Evolutionary conservation across 169 alveolate species (phyloP), one percentile per base, ranked within the genome.

Genomic region (Eimeria sp.): DNA sequence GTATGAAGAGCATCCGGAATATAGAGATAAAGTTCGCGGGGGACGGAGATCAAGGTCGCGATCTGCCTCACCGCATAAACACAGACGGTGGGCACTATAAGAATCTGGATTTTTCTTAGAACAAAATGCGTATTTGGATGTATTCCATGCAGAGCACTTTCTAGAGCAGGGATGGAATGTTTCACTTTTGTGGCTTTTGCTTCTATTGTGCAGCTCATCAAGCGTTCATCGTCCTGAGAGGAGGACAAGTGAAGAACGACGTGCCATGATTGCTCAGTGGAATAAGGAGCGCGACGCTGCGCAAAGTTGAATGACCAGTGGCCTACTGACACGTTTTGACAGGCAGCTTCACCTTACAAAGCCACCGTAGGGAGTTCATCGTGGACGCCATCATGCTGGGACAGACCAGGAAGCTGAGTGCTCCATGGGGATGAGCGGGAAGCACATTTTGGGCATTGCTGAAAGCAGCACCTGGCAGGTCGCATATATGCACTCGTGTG

Each of bases 1-100:
- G 99, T 99, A 99, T 97, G 99, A 98, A 60, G 99, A 99, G 62
- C 99, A 99, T 90, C 99, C 99, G 30, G 99, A 99, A 93, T 99
- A 99, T 97, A 97, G 98, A 95, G 97, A 97, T 71, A 95, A 97
- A 33, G 83, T 97, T 8, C 97, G 97, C 16, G 95, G 98, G 72
- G 96, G 98, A 85, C 71, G 98, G 94, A 71, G 95, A 94, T 64
- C 97, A 89, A 66, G 97, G 87, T 87, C 95, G 71, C 95, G 89
- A 71, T 97, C 64, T 91, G 83, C 74, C 13, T 90, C 95, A 4
- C 90, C 85, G 68, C 90, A 64, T 49, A 72, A 83, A 80, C 72
- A 68, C 60, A 74, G 87, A 37, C 90, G 95, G 95, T 89, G 71
- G 56, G 95, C 43, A 16, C 52, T 37, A 4, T 4, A 4, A 27